These are phyloP conservation scores for Lactifluus subvellereus DNA, from an alignment of 768 basidiomycete species.

Conservation along the genomic window DNA sequence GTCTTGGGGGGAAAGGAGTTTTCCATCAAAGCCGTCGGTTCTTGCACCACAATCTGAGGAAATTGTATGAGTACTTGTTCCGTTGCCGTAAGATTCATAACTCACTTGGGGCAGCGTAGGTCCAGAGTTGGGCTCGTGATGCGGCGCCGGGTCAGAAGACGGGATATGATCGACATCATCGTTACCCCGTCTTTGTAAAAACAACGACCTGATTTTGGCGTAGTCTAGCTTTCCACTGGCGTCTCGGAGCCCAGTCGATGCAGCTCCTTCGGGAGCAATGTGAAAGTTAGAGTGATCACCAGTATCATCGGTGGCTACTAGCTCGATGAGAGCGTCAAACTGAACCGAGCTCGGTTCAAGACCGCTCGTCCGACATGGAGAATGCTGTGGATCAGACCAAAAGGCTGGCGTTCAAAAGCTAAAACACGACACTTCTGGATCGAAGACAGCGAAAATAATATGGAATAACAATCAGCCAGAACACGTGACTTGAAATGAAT, in stretches of 20 bases:
- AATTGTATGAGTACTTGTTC: not conserved
- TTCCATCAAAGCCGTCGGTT: conserved; percentile 10
- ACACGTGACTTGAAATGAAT: not conserved
- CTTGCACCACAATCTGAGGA: conserved; percentile 19
- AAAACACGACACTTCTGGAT: not conserved
- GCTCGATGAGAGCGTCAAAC: conserved; percentile 25
- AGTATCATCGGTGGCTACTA: conserved; percentile 23
- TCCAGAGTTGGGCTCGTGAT: not conserved
- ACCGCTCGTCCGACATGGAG: not conserved
- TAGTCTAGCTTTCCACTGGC: conserved; percentile 21
- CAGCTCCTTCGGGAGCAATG: conserved; percentile 4
- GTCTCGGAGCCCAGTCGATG: conserved; percentile 18
- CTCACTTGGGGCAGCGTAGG: conserved; percentile 5
- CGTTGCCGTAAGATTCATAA: not conserved
- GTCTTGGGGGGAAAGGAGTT: not conserved
- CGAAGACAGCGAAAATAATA: too few relatives aligned
- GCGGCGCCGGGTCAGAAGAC: not conserved
- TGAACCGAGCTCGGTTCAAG: conserved; percentile 3
- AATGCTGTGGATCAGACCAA: not conserved
- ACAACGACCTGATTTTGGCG: conserved; percentile 21
- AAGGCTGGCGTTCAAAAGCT: not conserved
- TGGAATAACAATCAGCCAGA: not conserved
- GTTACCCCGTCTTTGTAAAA: conserved; percentile 7
- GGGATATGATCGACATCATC: not conserved
- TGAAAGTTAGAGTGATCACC: conserved; percentile 14